Evolutionary conservation across 192 early-diverging fungal genomes (phyloP), one percentile per base, ranked within the genome.

Genomic region (Haplosporangium gracile): DNA sequence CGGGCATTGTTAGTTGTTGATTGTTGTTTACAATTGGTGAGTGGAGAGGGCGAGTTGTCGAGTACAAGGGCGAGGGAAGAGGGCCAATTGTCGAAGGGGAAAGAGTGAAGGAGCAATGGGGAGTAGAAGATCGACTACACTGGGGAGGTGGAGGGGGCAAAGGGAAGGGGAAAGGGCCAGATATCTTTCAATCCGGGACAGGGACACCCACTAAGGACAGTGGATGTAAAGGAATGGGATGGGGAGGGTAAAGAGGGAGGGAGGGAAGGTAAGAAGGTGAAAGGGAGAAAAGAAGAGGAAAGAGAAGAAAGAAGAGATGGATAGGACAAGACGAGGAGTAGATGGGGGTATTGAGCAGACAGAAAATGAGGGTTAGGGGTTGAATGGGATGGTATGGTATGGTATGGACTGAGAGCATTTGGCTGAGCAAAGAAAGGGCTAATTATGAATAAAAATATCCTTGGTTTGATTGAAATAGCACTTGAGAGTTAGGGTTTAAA

Each of bases 161-260:
- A 6, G 49, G 16, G 20, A 34, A 24, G 29, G 42, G 24, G 51
- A 34, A 20, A 26, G 65, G 40, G 43, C 78, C 83, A 80, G 83
- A 85, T 85, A 73, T 85, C 83, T 85, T 80, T 79, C 83, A 85
- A 85, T 80, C 83, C 77, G 60, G 83, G 83, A 65, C 70, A 76
- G 26, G 57, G 83, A 75, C 78, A 77, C 78, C 57, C 71, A 38
- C 36, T 4, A 32, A 65, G 60, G 29, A 65, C 26, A 32, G 60
- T 65, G 60, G 29, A 32, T 65, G 57, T 63, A 29, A 63, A 63
- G 29, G 26, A 65, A 15, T 15, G 26, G 29, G 4, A 8, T 15
- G 60, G 60, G 32, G 43, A n/a, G 51, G 51, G 53, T 32, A 16
- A 26, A n/a, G 73, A 68, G 45, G 36, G 63, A n/a, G 24, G 57